Evolutionary conservation across 441 rosid species (phyloP), one percentile per base, ranked within the genome.

Genomic region (Cnidoscolus chayamansa): DNA sequence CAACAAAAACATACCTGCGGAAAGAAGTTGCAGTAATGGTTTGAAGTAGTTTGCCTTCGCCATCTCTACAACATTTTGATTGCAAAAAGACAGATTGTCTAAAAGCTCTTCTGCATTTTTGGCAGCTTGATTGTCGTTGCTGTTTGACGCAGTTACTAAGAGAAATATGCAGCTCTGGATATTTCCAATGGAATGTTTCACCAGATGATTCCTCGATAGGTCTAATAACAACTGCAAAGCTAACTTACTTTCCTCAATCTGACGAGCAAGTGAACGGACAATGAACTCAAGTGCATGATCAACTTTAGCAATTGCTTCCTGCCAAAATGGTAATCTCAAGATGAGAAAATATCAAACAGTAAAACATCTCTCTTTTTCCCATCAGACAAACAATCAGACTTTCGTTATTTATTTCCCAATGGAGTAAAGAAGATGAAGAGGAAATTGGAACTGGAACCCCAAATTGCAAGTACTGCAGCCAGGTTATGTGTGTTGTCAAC

Each of bases 31-130:
- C 67, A 81, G 65, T 61, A 77, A 79, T 37, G 82, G 84, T 69
- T 72, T 72, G 55, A 83, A 83, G 67, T 74, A 83, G 50, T 80
- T 83, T 47, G 86, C 82, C 59, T 83, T 80, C 1, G 84, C 84
- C 84, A 83, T 83, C 70, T 76, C 74, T 55, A 78, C 74, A 48
- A 78, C 81, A 67, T 80, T 83, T 63, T 80, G 76, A 49, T 83
- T 54, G 37, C 51, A 63, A 54, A 59, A 80, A 74, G 86, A 74
- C 19, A 83, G 81, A 55, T 74, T 78, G 16, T 76, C 74, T 73
- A 83, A 72, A 67, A 83, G 77, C 59, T 74, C 77, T 50, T 60
- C 65, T 2, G 84, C 80, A 53, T 70, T 67, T 70, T 16, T 19
- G 20, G 81, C 68, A 64, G 78, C 82, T 70, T 77, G 76, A 32